A percentile compares a stretch with the other conserved stretches of the same genome.
Evolutionary conservation across 306 rosid genomes (phyloP).

Genomic region (Senna siamea): DNA sequence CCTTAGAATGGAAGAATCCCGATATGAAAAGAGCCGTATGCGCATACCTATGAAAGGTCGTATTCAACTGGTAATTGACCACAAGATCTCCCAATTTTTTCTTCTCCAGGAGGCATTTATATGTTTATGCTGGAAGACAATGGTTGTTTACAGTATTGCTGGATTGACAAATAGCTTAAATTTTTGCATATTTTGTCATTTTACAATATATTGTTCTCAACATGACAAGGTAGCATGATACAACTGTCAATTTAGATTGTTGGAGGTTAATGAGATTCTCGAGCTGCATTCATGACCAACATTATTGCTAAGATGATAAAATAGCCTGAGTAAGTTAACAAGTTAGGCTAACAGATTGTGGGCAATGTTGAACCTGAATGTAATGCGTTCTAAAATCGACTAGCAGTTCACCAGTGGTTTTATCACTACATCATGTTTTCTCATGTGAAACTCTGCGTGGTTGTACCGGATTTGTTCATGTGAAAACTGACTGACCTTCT

Average conservation of each 20-base stretch:
- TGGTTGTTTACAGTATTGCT: conserved; percentile 7
- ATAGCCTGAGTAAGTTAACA: neutral
- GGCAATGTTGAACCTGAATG: conserved; percentile 29
- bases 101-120: neutral
- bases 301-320: conserved; percentile 7
- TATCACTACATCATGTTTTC: conserved; percentile 22
- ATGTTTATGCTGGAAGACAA: neutral
- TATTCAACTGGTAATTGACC: conserved; percentile 67
- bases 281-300: neutral
- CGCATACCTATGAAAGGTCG: conserved; percentile 82
- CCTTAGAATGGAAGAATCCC: conserved; percentile 61
- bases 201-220: conserved; percentile 16
- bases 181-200: conserved; percentile 7
- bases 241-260: conserved; percentile 11
- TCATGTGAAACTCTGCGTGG: conserved; percentile 5
- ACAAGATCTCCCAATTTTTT: neutral
- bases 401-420: conserved; percentile 21
- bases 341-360: neutral
- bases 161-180: neutral
- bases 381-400: conserved; percentile 8
- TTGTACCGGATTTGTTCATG: conserved; percentile 30
- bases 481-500: conserved; percentile 28
- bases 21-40: conserved; percentile 55
- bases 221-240: conserved; percentile 22
- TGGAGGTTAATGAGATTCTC: conserved; percentile 18